Base-by-base conservation (phyloP, 1,284 basidiomycete species). In the Naganishia sp. region DNA sequence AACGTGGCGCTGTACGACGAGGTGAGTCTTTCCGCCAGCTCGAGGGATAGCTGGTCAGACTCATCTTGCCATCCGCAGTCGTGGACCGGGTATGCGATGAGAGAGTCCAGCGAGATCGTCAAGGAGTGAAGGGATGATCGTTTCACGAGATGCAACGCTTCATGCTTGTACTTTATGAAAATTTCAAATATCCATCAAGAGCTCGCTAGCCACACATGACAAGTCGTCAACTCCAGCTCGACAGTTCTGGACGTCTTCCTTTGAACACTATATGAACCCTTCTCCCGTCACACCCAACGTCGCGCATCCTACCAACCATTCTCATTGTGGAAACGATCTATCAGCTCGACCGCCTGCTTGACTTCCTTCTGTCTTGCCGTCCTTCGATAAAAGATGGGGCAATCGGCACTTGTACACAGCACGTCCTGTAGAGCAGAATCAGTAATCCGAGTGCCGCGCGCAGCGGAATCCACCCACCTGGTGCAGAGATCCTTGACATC, bases 311-410 rank as follows among this genome's bases (percentile, higher is more conserved):
- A 54, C 80, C 80, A 82, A 15, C 70, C 67, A 10, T 69, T 68
- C 65, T 81, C 78, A 57, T 73, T 79, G 68, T 90, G 88, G 76
- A 97, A 97, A 13, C 94, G 85, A 69, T 92, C 90, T 49, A 97
- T 78, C 46, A 89, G 84, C 2, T 83, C 76, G 66, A 86, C 87
- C 1, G 89, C 85, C 71, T 94, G 90, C 69, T 91, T 91, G 0
- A 94, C 94, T 72, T 97, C 93, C 76, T 96, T 96, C 77, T 97
- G 94, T 6, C 94, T 87, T 73, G 95, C 95, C 79, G 95, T 96
- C 47, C 95, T 83, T 87, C 95, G 93, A 78, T 98, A 98, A 79
- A 94, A 98, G 70, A 98, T 98, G 0, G 95, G 95, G 72, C 95
- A 99, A 79, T 99, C 95, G 75, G 92, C 94, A 75, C 92, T 95